Conservation (phyloP, 2,329 filamentous ascomycete species). For the Podosphaera fusca region DNA sequence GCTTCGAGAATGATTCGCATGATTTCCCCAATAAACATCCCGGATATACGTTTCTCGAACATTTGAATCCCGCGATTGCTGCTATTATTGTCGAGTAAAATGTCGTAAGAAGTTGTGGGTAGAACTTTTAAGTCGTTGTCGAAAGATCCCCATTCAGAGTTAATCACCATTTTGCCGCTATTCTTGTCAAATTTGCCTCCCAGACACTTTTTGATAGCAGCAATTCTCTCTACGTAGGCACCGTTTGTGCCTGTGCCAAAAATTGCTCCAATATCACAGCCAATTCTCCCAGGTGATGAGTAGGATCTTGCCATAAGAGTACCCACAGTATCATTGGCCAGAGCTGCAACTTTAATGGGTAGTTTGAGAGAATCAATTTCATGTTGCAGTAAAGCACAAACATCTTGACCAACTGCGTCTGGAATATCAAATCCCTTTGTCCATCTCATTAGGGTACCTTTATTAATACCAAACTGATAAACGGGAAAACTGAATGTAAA, state of each 20-base stretch:
- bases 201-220: slow-evolving; percentile 59
- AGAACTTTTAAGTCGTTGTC: slow-evolving; percentile 81
- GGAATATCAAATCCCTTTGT: slow-evolving; percentile 96
- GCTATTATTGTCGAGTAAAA: slow-evolving; percentile 51
- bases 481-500: slow-evolving; percentile 98
- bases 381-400: slow-evolving; percentile 67
- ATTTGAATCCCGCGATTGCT: slow-evolving; percentile 90
- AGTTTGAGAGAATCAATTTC: slow-evolving; percentile 74
- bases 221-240: slow-evolving; percentile 82
- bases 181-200: slow-evolving; percentile 49
- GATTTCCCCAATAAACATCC: slow-evolving; percentile 95
- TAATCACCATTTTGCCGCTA: slow-evolving; percentile 90
- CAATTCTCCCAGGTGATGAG: slow-evolving; percentile 67
- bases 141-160: slow-evolving; percentile 96
- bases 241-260: slow-evolving; percentile 96
- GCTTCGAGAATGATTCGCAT: slow-evolving; percentile 53
- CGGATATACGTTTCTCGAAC: slow-evolving; percentile 96
- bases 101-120: slow-evolving; percentile 67
- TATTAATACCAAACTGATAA: slow-evolving; percentile 83
- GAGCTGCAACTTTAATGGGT: slow-evolving; percentile 79
- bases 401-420: slow-evolving; percentile 86
- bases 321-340: slow-evolving; percentile 94
- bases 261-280: slow-evolving; percentile 80
- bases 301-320: slow-evolving; percentile 96
- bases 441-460: slow-evolving; percentile 83